Evolutionary conservation across 225 moss, liverwort and hornwort species (phyloP).

Genomic region (Rhytidiadelphus loreus): DNA sequence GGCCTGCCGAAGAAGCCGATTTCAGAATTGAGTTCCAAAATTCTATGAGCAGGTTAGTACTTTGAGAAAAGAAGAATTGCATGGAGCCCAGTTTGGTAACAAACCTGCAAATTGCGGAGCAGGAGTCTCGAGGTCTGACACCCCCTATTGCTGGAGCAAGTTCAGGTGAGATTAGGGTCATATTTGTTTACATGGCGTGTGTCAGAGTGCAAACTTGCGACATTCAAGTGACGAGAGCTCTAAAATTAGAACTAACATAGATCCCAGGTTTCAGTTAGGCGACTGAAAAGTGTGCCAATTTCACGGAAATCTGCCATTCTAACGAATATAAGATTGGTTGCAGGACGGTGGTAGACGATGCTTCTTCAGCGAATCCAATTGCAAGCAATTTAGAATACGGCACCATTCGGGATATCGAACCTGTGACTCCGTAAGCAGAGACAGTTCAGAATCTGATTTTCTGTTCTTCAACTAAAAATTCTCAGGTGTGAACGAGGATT

Average conservation of each 20-base stretch:
- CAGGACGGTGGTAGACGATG: neutral
- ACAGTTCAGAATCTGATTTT: neutral
- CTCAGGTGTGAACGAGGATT: slow-evolving; percentile 15
- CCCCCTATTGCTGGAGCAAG: neutral
- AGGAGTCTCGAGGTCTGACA: neutral
- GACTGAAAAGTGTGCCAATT: neutral
- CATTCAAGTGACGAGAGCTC: neutral
- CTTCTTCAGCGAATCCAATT: neutral
- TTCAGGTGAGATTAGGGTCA: neutral
- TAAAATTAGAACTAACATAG: neutral
- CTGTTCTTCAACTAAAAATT: slow-evolving; percentile 8
- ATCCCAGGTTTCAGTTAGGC: neutral
- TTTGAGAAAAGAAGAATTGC: neutral
- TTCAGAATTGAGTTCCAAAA: neutral
- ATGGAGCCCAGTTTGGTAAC: neutral
- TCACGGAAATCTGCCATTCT: neutral
- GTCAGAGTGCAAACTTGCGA: neutral
- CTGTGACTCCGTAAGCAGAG: neutral
- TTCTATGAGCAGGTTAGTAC: neutral
- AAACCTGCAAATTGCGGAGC: neutral
- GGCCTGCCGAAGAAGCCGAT: neutral
- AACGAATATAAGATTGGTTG: neutral
- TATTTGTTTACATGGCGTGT: neutral
- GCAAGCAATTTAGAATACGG: slow-evolving; percentile 21
- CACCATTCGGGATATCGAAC: slow-evolving; percentile 44